These are phyloP conservation scores for Dictyostelium capitatum DNA, from an alignment of 78 protist genomes.

Conservation along the genomic window DNA sequence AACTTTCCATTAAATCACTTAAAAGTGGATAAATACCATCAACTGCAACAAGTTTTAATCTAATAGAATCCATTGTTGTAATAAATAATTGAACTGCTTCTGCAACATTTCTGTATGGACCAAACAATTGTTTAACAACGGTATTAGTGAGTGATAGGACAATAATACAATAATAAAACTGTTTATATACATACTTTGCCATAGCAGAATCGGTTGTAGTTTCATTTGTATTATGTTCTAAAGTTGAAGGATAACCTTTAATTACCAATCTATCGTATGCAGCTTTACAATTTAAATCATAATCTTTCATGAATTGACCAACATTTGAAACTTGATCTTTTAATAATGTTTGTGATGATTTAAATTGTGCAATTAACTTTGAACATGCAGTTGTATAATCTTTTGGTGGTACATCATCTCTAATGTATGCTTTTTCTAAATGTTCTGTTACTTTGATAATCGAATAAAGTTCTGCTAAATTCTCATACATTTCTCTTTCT, in stretches of 20 bases:
- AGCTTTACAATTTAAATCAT: slow-evolving; percentile 80
- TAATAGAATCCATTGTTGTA: slow-evolving; percentile 91
- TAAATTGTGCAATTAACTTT: slow-evolving; percentile 91
- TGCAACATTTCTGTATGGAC: slow-evolving; percentile 83
- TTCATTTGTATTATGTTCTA: slow-evolving; percentile 60
- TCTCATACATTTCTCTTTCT: slow-evolving; percentile 88
- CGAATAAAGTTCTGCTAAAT: slow-evolving; percentile 87
- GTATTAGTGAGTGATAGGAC: no score
- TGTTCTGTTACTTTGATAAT: slow-evolving; percentile 86
- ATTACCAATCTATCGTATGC: slow-evolving; percentile 69
- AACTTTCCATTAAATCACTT: slow-evolving; percentile 73
- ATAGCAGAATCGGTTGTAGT: slow-evolving; percentile 46
- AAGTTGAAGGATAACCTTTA: slow-evolving; percentile 61
- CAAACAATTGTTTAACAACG: no score
- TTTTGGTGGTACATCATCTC: slow-evolving; percentile 84
- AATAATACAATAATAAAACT: no score
- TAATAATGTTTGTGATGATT: slow-evolving; percentile 77
- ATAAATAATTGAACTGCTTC: slow-evolving; percentile 91
- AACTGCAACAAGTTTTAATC: slow-evolving; percentile 85
- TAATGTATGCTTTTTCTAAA: slow-evolving; percentile 90
- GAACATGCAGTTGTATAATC: slow-evolving; percentile 89
- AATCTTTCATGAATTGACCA: slow-evolving; percentile 81
- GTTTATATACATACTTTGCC: slow-evolving; percentile 76
- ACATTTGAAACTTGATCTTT: slow-evolving; percentile 55
- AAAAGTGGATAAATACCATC: slow-evolving; percentile 91